phyloP scores from a whole-genome alignment of 805 yeast species.

The Starmerella sp. region DNA sequence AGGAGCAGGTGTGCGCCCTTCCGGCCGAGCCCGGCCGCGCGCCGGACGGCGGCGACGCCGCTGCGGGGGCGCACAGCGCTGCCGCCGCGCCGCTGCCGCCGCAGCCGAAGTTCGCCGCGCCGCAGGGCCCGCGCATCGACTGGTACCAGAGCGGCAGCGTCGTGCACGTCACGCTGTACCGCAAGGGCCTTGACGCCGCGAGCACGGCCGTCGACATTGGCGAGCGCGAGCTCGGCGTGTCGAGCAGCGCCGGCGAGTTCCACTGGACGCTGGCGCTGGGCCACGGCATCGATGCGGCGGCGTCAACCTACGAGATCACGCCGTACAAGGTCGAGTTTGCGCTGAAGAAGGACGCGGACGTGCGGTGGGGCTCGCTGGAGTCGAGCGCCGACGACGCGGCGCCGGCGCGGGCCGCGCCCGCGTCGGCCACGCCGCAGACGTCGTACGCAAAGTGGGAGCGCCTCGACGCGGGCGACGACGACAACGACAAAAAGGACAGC shows the following conservation, averaged over 20 bases:
- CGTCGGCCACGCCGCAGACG: neutral
- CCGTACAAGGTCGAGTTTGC: conserved; percentile 65
- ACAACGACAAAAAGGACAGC: conserved; percentile 56
- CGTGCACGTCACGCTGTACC: conserved; percentile 60
- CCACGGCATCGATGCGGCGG: conserved; percentile 38
- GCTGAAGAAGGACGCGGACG: conserved; percentile 38
- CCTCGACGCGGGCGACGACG: conserved; percentile 25
- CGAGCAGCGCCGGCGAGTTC: conserved; percentile 4
- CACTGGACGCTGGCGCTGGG: conserved; percentile 49
- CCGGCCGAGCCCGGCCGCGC: neutral
- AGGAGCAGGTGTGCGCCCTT: conserved; percentile 7
- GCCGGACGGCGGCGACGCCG: no score
- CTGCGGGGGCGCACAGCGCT: no score
- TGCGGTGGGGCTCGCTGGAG: conserved; percentile 10
- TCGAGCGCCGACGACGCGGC: neutral
- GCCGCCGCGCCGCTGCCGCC: neutral
- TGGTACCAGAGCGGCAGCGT: conserved; percentile 57
- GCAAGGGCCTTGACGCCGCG: conserved; percentile 50
- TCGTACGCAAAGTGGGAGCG: conserved; percentile 49
- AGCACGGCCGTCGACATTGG: conserved; percentile 33
- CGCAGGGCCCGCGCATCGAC: conserved; percentile 31
- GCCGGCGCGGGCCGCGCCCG: conserved; percentile 37
- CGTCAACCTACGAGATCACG: conserved; percentile 42
- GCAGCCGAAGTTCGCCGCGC: neutral
- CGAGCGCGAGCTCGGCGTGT: conserved; percentile 9